Evolutionary conservation across 163 green algal species (phyloP), one percentile per base, ranked within the genome.

Genomic region (Volvox carteri): DNA sequence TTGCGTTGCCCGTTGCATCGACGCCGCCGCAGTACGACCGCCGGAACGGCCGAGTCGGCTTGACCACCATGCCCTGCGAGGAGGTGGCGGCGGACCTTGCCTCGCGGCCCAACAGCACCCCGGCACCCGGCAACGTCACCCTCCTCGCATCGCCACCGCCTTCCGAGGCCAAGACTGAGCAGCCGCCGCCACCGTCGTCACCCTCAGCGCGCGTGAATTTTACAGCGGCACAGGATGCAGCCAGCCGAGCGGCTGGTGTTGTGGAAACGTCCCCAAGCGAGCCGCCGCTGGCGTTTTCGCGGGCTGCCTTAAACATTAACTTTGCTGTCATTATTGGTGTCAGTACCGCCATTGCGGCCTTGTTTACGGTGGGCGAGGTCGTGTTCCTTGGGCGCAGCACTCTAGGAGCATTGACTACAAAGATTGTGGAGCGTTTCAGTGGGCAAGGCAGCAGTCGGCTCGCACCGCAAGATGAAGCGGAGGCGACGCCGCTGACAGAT

Each of bases 1-100:
- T n/a, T n/a, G n/a, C n/a, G n/a, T n/a, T n/a, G n/a, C n/a, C n/a
- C n/a, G n/a, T n/a, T n/a, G n/a, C n/a, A n/a, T n/a, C n/a, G n/a
- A n/a, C n/a, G n/a, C n/a, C n/a, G n/a, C 67, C 41, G 89, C 90
- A 96, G 84, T 98, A 97, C 73, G 96, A 98, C 77, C 90, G 92
- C 33, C 74, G 72, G 1, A 93, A 92, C 35, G 62, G 85, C 37
- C 87, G 94, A 1, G 92, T 97, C 1, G 96, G 96, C 65, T 97
- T 98, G 93, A 94, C 90, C 1, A 65, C 88, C 5, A 92, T 91
- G 28, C 78, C 91, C 41, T 96, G 94, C 85, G 60, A 25, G 0
- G 67, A 87, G 16, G 67, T 87, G 62, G 30, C 62, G 11, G 16
- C 19, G 1, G 48, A 50, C 14, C 62, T 87, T 28, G 44, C 62